Evolutionary conservation across 1,284 basidiomycete genomes (phyloP).

Genomic region (Acaromyces ingoldii): DNA sequence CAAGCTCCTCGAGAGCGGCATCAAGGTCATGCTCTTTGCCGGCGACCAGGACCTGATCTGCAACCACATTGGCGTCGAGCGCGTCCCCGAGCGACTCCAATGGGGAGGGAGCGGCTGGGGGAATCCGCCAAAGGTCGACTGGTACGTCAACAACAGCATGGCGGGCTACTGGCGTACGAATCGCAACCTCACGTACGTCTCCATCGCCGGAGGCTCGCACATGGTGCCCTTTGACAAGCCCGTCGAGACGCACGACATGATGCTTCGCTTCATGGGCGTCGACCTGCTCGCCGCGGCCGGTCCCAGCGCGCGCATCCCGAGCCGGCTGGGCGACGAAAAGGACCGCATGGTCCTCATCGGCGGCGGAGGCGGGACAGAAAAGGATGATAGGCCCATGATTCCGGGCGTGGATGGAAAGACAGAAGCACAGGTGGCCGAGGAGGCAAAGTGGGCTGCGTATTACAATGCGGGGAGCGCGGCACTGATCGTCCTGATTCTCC

Average conservation of each 20-base stretch:
- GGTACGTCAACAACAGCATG: slow-evolving; percentile 70
- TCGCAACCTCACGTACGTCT: slow-evolving; percentile 87
- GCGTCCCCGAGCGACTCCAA: slow-evolving; percentile 71
- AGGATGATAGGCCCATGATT: slow-evolving; percentile 51
- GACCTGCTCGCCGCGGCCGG: slow-evolving; percentile 74
- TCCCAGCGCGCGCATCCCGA: slow-evolving; percentile 67
- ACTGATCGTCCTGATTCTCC: slow-evolving; percentile 56
- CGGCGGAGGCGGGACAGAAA: slow-evolving; percentile 15
- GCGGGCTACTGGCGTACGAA: slow-evolving; percentile 87
- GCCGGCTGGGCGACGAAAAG: slow-evolving; percentile 64
- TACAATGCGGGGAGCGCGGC: slow-evolving; percentile 19
- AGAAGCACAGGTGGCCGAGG: slow-evolving; percentile 42
- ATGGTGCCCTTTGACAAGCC: slow-evolving; percentile 82
- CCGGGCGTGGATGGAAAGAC: slow-evolving; percentile 52
- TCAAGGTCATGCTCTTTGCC: slow-evolving; percentile 84
- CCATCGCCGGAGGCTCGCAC: slow-evolving; percentile 62
- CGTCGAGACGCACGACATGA: slow-evolving; percentile 90
- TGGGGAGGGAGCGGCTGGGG: slow-evolving; percentile 79
- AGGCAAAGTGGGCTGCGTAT: slow-evolving; percentile 41
- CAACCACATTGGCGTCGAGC: slow-evolving; percentile 85
- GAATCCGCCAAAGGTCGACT: slow-evolving; percentile 57
- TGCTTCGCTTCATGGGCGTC: slow-evolving; percentile 59
- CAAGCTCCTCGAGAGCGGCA: slow-evolving; percentile 63
- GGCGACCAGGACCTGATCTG: slow-evolving; percentile 89
- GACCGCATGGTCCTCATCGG: slow-evolving; percentile 53